Conservation (phyloP, 495 filamentous ascomycete species). For the Astrothelium macrocarpum region DNA sequence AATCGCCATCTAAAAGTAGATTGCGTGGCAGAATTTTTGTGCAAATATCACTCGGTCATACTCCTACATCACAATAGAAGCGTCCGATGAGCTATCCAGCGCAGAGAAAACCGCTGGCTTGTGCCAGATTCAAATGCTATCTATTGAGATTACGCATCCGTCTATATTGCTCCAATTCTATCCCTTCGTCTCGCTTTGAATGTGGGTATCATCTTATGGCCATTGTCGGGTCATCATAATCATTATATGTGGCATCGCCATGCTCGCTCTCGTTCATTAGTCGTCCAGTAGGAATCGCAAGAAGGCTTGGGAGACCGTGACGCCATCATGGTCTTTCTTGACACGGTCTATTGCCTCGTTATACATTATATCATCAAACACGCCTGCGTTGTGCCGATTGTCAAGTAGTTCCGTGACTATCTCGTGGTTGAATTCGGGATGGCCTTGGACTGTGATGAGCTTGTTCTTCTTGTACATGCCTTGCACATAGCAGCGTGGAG, state of each 20-base stretch:
- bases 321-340: conserved; percentile 61
- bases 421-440: conserved; percentile 75
- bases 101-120: too few relatives aligned
- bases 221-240: neutral
- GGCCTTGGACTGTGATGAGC: conserved; percentile 77
- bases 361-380: conserved; percentile 56
- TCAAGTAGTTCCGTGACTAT: conserved; percentile 64
- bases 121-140: neutral
- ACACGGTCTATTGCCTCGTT: conserved; percentile 59
- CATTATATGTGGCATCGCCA: neutral
- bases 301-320: conserved; percentile 57
- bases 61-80: too few relatives aligned
- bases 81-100: too few relatives aligned
- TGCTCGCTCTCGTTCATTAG: neutral
- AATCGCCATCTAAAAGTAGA: too few relatives aligned
- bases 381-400: conserved; percentile 46
- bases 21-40: too few relatives aligned
- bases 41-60: too few relatives aligned
- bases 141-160: neutral
- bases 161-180: neutral
- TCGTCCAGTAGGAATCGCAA: conserved; percentile 61
- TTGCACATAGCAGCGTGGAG: conserved; percentile 61
- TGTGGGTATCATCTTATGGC: neutral
- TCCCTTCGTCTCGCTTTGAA: neutral
- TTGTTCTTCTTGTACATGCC: conserved; percentile 62